phyloP scores from a whole-genome alignment of 345 rosid species.

The Microcos paniculata region DNA sequence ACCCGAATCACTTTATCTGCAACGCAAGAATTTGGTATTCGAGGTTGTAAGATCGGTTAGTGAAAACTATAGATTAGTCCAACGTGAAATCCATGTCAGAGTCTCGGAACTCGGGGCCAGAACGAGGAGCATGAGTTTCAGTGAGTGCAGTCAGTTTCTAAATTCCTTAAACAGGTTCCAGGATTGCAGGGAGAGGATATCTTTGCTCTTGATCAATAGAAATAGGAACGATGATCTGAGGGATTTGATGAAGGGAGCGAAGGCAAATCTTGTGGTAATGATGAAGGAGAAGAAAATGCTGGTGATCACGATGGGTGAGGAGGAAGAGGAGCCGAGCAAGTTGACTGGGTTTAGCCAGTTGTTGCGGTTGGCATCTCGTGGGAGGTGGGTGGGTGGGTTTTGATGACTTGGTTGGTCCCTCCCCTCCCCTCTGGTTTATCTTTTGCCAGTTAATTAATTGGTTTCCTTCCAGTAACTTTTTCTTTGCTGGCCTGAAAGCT shows the following conservation, averaged over 20 bases:
- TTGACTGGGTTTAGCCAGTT: neutral
- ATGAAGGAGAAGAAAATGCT: conserved; percentile 23
- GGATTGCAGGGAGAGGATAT: conserved; percentile 36
- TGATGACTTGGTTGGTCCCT: conserved; percentile 14
- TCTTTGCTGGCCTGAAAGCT: neutral
- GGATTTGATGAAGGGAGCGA: conserved; percentile 35
- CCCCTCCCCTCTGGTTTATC: neutral
- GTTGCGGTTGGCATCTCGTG: neutral
- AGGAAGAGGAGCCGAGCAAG: conserved; percentile 13
- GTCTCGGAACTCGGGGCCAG: conserved; percentile 37
- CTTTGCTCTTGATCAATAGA: conserved; percentile 41
- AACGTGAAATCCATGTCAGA: conserved; percentile 40
- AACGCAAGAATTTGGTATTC: conserved; percentile 39
- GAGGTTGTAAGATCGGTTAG: conserved; percentile 47
- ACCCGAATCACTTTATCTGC: conserved; percentile 51
- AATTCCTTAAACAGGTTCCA: conserved; percentile 32
- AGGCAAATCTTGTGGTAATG: conserved; percentile 8
- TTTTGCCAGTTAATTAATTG: neutral
- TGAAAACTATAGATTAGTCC: conserved; percentile 46
- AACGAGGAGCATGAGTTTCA: conserved; percentile 24
- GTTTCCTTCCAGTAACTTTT: neutral
- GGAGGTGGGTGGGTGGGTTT: neutral
- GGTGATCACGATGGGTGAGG: conserved; percentile 9
- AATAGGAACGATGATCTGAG: conserved; percentile 47
- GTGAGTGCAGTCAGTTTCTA: conserved; percentile 36